Evolutionary conservation across 2,329 filamentous ascomycete species (phyloP), one percentile per base, ranked within the genome.

Genomic region (Stagonosporopsis chrysanthemi): DNA sequence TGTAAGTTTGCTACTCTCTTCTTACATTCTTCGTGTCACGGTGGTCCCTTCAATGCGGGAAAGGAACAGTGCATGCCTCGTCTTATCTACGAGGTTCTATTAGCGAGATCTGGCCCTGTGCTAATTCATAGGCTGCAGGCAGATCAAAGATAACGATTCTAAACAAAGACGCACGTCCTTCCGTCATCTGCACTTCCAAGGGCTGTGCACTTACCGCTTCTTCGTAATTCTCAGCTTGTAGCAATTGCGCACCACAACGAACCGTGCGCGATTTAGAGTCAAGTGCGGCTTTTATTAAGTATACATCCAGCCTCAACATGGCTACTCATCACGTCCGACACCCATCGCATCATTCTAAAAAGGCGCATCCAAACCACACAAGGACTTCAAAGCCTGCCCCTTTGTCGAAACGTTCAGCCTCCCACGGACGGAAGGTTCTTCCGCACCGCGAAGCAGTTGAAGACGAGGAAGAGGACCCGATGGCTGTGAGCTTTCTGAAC

Each of bases 401-500:
- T 61, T 65, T 72, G 29, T 71, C 67, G 39, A 77, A 76, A 67
- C 73, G 73, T 52, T 58, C 71, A 42, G 61, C 63, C 56, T 73
- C 68, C 53, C 56, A 71, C 68, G 65, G 64, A 61, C 61, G 60
- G 62, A 77, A 73, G 61, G 54, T 57, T 44, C 56, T 60, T 33
- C 67, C 60, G 56, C 65, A 58, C 47, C 68, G 67, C 58, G 68
- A 72, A 46, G 50, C 45, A 24, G 67, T 47, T 19, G 69, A 72
- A 43, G 69, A 75, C 47, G 77, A 80, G 41, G 80, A 82, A 58
- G 79, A 82, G 62, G 79, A 80, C 66, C 77, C 75, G 62, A 83
- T 83, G 80, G 80, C 80, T 50, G 75, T 77, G 52, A 81, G 80
- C 69, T 83, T 84, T 63, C 64, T 82, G 61, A 81, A 84, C 60